Evolutionary conservation across 371 early-diverging fungal genomes (phyloP).

Genomic region (Batkoa obscura): DNA sequence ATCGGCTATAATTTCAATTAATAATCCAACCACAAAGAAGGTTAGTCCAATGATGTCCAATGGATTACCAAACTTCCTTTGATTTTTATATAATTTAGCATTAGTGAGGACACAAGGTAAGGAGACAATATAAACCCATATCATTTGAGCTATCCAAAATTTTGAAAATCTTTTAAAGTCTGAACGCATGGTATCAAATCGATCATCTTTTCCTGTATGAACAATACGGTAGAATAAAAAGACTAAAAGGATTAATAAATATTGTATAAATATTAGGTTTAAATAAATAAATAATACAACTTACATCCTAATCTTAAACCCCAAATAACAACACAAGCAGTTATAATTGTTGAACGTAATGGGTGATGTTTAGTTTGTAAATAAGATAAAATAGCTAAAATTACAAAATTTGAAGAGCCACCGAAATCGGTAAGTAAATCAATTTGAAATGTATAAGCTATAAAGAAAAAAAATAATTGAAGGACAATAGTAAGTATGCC

Average conservation of each 20-base stretch:
- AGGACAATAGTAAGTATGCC: too few relatives aligned
- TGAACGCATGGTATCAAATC: constrained; percentile 8
- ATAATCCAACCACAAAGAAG: neutral
- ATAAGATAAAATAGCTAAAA: constrained; percentile 6
- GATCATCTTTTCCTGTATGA: constrained; percentile 6
- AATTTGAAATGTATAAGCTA: constrained; percentile 7
- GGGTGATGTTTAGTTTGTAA: neutral
- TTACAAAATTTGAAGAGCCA: constrained; percentile 6
- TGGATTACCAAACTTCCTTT: constrained; percentile 4
- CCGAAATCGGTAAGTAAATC: constrained; percentile 10
- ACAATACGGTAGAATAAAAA: constrained; percentile 8
- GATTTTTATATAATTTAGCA: neutral
- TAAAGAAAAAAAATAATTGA: constrained; percentile 8
- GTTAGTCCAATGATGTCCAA: constrained; percentile 2
- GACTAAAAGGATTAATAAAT: constrained; percentile 6
- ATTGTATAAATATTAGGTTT: too few relatives aligned
- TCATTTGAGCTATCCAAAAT: constrained; percentile 9
- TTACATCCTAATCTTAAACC: constrained; percentile 6
- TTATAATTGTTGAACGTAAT: constrained; percentile 3
- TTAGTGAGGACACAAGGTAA: constrained; percentile 8
- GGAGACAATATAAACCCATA: constrained; percentile 7
- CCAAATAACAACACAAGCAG: constrained; percentile 4
- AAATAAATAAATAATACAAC: too few relatives aligned
- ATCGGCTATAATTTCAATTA: neutral
- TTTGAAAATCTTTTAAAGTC: constrained; percentile 3